Evolutionary conservation across 768 basidiomycete species (phyloP).

Genomic region (Glaciozyma martinii): DNA sequence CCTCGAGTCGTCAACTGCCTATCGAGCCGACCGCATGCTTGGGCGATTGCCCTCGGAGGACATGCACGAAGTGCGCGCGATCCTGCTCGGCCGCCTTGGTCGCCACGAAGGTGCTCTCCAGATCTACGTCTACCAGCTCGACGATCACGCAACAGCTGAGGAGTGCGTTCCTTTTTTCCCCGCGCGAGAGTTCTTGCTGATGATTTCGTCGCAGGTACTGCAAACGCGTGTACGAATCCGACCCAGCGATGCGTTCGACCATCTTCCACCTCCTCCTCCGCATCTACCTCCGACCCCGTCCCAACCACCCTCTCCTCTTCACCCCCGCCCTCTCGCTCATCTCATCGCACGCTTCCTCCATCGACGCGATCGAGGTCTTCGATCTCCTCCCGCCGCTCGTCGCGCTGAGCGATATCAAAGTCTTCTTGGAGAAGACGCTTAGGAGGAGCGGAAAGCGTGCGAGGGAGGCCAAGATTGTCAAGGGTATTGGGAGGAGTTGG

Average conservation of each 20-base stretch:
- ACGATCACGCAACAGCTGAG: slow-evolving; percentile 79
- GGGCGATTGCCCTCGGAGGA: slow-evolving; percentile 63
- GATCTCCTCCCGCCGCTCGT: slow-evolving; percentile 84
- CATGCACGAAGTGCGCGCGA: slow-evolving; percentile 81
- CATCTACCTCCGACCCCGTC: slow-evolving; percentile 63
- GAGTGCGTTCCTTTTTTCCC: slow-evolving; percentile 50
- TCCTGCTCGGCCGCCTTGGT: slow-evolving; percentile 77
- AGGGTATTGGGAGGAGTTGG: slow-evolving; percentile 62
- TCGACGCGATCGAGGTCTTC: slow-evolving; percentile 73
- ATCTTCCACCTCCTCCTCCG: slow-evolving; percentile 79
- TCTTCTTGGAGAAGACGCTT: slow-evolving; percentile 63
- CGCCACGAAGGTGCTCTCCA: slow-evolving; percentile 92
- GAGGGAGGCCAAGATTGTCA: slow-evolving; percentile 56
- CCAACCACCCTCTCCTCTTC: slow-evolving; percentile 46
- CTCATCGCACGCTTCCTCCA: slow-evolving; percentile 65
- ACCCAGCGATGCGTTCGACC: slow-evolving; percentile 45
- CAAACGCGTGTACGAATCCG: slow-evolving; percentile 62
- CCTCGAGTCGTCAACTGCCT: slow-evolving; percentile 59
- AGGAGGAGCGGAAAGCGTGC: slow-evolving; percentile 54
- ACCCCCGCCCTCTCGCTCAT: slow-evolving; percentile 81
- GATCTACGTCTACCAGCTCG: slow-evolving; percentile 79
- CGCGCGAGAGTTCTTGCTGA: slow-evolving; percentile 6
- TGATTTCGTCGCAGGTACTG: slow-evolving; percentile 59
- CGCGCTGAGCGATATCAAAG: slow-evolving; percentile 64
- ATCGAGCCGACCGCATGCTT: slow-evolving; percentile 70